phyloP scores from a whole-genome alignment of 2,329 filamentous ascomycete genomes.

The Sporothrix pseudoabietina region DNA sequence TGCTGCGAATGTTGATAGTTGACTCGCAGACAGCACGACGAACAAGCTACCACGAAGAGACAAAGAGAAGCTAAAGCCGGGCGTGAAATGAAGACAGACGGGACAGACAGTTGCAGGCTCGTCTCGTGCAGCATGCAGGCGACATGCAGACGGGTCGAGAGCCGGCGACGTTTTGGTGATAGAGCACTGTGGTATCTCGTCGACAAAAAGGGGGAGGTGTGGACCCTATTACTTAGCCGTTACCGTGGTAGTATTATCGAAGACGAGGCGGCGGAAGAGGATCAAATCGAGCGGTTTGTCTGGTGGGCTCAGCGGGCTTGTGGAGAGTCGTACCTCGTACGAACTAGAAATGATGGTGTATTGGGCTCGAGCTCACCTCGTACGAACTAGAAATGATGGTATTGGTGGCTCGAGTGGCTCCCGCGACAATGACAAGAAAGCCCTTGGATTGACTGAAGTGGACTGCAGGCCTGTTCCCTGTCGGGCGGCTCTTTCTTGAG shows the following conservation, averaged over 20 bases:
- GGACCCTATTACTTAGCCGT: neutral
- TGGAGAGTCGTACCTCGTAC: too few relatives aligned
- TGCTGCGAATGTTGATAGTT: neutral
- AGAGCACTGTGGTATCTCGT: neutral
- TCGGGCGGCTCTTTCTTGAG: neutral
- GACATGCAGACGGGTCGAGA: constrained; percentile 9
- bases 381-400: too few relatives aligned
- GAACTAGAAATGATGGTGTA: too few relatives aligned
- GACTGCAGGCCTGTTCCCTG: constrained; percentile 14
- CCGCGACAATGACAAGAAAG: neutral
- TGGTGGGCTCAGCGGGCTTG: neutral
- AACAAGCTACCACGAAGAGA: neutral
- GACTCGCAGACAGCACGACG: neutral
- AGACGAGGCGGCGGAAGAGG: constrained; percentile 6
- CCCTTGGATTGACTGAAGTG: neutral
- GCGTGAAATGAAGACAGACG: neutral
- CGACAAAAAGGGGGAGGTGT: constrained; percentile 20
- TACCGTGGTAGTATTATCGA: too few relatives aligned
- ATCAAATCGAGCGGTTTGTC: neutral
- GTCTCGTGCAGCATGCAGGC: neutral
- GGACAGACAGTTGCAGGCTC: neutral
- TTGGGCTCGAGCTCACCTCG: neutral
- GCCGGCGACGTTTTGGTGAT: neutral
- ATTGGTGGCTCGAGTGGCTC: neutral
- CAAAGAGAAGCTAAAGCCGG: neutral